These are phyloP conservation scores for Chrysoporthe deuterocubensis DNA, from an alignment of 2,329 filamentous ascomycete species.

Conservation along the genomic window DNA sequence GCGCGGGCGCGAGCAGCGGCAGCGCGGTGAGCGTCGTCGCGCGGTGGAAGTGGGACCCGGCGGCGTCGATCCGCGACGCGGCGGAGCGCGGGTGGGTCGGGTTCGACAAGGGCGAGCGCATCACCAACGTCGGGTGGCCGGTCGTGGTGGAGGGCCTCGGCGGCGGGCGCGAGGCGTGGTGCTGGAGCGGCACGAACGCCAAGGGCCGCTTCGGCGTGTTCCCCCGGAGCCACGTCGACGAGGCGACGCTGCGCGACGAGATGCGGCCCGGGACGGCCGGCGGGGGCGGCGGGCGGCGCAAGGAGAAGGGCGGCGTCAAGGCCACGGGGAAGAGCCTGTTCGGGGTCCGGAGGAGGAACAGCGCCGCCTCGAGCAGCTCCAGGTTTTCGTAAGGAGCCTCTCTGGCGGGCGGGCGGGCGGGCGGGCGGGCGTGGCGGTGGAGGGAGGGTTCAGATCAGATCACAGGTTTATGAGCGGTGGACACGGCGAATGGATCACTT, in stretches of 20 bases:
- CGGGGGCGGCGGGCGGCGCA: slow-evolving; percentile 1
- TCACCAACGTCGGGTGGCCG: slow-evolving; percentile 63
- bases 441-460: too few species aligned
- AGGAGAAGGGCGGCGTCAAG: slow-evolving; percentile 19
- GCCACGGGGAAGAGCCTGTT: slow-evolving; percentile 17
- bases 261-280: slow-evolving; percentile 4
- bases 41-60: slow-evolving; percentile 57
- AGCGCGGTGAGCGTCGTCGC: slow-evolving; percentile 49
- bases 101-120: slow-evolving; percentile 69
- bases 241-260: slow-evolving; percentile 20
- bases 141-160: slow-evolving; percentile 29
- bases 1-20: slow-evolving; percentile 51
- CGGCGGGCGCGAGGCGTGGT: slow-evolving; percentile 38
- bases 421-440: too few species aligned
- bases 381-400: background rate
- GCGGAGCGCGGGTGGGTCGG: slow-evolving; percentile 53
- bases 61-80: slow-evolving; percentile 38
- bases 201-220: slow-evolving; percentile 42
- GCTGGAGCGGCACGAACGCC: slow-evolving; percentile 42
- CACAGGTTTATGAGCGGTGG: too few species aligned
- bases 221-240: slow-evolving; percentile 31
- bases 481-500: too few species aligned
- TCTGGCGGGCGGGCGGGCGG: too few species aligned
- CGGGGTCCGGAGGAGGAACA: slow-evolving; percentile 18
- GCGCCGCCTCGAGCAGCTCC: slow-evolving; percentile 13